Percentiles rank a stretch among this genome's conserved stretches.
Evolutionary conservation across 2,329 filamentous ascomycete genomes (phyloP).

Genomic region (Scedosporium dehoogii): DNA sequence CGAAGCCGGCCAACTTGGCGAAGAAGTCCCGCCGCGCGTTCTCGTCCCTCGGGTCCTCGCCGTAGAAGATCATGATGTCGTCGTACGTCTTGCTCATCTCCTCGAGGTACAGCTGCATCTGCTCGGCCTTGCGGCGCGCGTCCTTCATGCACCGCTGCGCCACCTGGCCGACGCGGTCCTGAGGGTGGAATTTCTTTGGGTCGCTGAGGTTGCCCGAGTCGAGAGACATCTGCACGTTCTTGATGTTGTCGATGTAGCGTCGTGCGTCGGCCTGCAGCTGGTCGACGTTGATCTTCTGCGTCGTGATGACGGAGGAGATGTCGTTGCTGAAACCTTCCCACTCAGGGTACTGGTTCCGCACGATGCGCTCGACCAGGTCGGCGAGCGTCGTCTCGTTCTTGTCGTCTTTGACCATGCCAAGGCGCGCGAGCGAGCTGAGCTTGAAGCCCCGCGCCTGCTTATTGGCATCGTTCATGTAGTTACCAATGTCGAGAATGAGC

Average conservation of each 20-base stretch:
- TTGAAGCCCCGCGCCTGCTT: constrained; percentile 99
- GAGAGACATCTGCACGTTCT: constrained; percentile 83
- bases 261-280: constrained; percentile 79
- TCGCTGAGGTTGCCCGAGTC: constrained; percentile 93
- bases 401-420: constrained; percentile 98
- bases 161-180: constrained; percentile 86
- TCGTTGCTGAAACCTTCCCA: constrained; percentile 86
- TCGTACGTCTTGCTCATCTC: constrained; percentile 59
- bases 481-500: constrained; percentile 93
- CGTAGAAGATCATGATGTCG: constrained; percentile 55
- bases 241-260: constrained; percentile 89
- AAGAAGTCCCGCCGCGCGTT: constrained; percentile 95
- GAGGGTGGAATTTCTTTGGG: constrained; percentile 93
- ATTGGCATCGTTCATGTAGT: constrained; percentile 99
- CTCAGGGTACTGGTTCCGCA: constrained; percentile 90
- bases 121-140: constrained; percentile 86
- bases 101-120: constrained; percentile 86
- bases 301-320: constrained; percentile 65
- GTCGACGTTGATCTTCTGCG: constrained; percentile 91
- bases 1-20: constrained; percentile 79
- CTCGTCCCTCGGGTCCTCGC: constrained; percentile 85
- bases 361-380: constrained; percentile 91
- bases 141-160: constrained; percentile 96
- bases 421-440: constrained; percentile 79
- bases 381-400: constrained; percentile 96